A percentile compares a stretch with the other conserved stretches of the same genome.
Conservation (phyloP, 345 rosid genomes). For the Citropsis articulata region DNA sequence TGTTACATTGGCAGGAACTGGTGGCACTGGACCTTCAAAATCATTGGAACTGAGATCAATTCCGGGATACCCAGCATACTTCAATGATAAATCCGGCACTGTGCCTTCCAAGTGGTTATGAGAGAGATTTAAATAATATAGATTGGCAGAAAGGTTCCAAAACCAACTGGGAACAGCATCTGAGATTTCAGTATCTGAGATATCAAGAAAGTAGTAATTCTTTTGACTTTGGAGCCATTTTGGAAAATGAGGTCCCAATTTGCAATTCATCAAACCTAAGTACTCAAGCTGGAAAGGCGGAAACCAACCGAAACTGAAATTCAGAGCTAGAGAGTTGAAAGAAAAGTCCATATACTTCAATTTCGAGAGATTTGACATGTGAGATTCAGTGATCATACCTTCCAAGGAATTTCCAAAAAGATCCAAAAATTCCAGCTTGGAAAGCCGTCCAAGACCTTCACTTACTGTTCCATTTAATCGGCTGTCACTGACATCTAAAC, state of each 20-base stretch:
- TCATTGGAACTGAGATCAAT: conserved; percentile 17
- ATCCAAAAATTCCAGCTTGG: conserved; percentile 8
- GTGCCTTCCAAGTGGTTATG: conserved; percentile 16
- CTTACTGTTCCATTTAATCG: conserved; percentile 10
- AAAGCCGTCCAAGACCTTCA: conserved; percentile 9
- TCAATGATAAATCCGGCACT: conserved; percentile 7
- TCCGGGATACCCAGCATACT: neutral
- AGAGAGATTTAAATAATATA: conserved; percentile 16
- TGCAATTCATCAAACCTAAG: conserved; percentile 12
- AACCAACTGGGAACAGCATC: conserved; percentile 22
- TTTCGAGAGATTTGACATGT: conserved; percentile 19
- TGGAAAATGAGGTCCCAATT: conserved; percentile 23
- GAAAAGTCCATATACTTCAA: conserved; percentile 15
- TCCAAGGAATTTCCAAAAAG: conserved; percentile 18
- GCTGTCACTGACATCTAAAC: neutral
- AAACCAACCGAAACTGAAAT: conserved; percentile 21
- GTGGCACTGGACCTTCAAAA: conserved; percentile 16
- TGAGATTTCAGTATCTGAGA: conserved; percentile 13
- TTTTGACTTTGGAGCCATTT: conserved; percentile 25
- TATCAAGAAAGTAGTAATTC: neutral
- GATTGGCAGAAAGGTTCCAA: conserved; percentile 12
- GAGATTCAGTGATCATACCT: conserved; percentile 22
- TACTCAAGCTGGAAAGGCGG: conserved; percentile 22
- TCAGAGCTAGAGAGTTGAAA: conserved; percentile 9
- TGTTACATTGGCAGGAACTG: conserved; percentile 8